phyloP scores from a whole-genome alignment of 768 basidiomycete genomes.

The Leucocoprinus birnbaumii region DNA sequence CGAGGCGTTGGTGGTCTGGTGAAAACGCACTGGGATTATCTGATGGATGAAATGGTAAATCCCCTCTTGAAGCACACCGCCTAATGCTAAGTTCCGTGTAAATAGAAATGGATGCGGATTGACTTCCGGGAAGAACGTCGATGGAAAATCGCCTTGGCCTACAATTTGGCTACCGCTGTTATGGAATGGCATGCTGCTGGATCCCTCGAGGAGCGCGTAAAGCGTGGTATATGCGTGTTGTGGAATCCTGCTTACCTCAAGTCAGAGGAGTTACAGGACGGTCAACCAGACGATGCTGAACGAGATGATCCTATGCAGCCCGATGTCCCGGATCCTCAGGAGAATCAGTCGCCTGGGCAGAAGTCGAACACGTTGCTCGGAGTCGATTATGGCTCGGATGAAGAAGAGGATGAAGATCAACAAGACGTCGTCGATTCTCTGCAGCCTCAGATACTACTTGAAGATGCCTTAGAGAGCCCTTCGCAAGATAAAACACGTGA shows the following conservation, averaged over 20 bases:
- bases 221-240: constrained; percentile 63
- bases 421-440: constrained; percentile 57
- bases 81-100: constrained; percentile 8
- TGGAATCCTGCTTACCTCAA: constrained; percentile 51
- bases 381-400: constrained; percentile 61
- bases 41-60: constrained; percentile 94
- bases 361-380: constrained; percentile 33
- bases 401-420: constrained; percentile 61
- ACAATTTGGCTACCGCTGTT: constrained; percentile 76
- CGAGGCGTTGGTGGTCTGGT: constrained; percentile 67
- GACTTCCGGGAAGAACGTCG: constrained; percentile 93
- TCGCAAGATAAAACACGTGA: constrained; percentile 20
- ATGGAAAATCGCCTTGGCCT: constrained; percentile 89
- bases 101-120: constrained; percentile 92
- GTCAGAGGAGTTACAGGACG: constrained; percentile 33
- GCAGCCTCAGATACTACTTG: constrained; percentile 49
- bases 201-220: constrained; percentile 59
- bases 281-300: no score
- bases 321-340: constrained; percentile 17
- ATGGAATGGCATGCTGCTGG: constrained; percentile 84
- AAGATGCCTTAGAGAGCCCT: constrained; percentile 51
- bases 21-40: constrained; percentile 93
- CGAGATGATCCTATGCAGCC: constrained; percentile 24
- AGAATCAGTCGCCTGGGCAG: constrained; percentile 14
- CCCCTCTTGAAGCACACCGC: background rate